phyloP scores from a whole-genome alignment of 306 rosid species.

The Quercus engelmannii region DNA sequence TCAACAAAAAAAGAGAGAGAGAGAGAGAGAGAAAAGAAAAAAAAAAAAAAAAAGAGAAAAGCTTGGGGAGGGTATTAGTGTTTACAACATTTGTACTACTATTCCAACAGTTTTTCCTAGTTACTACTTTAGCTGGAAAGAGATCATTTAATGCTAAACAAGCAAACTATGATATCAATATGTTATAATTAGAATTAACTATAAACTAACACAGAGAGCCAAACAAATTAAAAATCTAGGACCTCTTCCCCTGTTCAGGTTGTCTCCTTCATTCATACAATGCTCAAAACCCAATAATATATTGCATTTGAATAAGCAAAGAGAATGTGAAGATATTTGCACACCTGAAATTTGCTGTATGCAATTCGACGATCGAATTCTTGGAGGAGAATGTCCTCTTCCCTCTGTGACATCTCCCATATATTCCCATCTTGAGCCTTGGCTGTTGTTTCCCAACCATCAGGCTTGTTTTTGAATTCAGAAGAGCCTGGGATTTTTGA shows the following conservation, averaged over 20 bases:
- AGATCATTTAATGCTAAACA: not conserved
- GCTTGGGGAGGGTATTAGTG: not conserved
- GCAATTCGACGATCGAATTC: slow-evolving; percentile 94
- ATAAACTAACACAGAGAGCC: not conserved
- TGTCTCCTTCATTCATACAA: not conserved
- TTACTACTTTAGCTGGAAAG: not conserved
- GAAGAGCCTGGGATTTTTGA: slow-evolving; percentile 47
- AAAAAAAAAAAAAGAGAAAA: too few relatives aligned
- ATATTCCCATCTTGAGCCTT: slow-evolving; percentile 71
- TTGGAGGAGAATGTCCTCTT: slow-evolving; percentile 91
- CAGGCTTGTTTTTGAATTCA: slow-evolving; percentile 79
- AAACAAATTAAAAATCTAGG: not conserved
- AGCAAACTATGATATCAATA: not conserved
- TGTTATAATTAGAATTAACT: not conserved
- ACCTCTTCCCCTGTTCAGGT: not conserved
- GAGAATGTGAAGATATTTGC: not conserved
- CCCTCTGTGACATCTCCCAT: slow-evolving; percentile 98
- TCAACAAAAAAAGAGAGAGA: too few relatives aligned
- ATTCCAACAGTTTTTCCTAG: not conserved
- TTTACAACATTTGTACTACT: not conserved
- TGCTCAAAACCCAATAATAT: not conserved
- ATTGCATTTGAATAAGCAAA: not conserved
- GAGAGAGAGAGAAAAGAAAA: too few relatives aligned
- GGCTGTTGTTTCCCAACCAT: slow-evolving; percentile 92
- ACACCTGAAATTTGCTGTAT: slow-evolving; percentile 90